These are phyloP conservation scores for Phalaenopsis aphrodite DNA, from an alignment of 106 monocot species.

Conservation along the genomic window DNA sequence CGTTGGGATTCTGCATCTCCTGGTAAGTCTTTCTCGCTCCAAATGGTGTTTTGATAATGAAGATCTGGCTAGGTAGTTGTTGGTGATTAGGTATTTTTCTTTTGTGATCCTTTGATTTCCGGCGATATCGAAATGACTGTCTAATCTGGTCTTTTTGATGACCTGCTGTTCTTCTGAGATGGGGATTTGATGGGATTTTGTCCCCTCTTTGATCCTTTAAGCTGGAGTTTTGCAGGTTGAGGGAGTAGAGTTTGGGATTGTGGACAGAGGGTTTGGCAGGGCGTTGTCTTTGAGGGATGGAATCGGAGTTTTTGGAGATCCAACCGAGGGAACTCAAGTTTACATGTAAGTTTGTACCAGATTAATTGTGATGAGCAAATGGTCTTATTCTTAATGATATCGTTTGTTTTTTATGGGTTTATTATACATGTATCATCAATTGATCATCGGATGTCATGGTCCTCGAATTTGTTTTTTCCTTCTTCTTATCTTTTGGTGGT, in stretches of 20 bases:
- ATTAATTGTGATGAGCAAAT: not conserved
- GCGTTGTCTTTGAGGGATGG: slow-evolving; percentile 1
- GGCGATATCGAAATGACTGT: not conserved
- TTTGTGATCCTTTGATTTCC: not conserved
- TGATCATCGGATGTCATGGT: not conserved
- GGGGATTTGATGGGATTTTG: slow-evolving; percentile 2
- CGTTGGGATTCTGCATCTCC: not conserved
- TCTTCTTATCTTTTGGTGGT: not conserved
- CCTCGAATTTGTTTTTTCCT: not conserved
- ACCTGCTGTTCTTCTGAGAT: not conserved
- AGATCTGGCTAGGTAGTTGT: not conserved
- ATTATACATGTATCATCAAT: not conserved
- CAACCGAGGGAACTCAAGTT: slow-evolving; percentile 32
- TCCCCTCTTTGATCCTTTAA: not conserved
- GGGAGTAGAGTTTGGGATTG: not conserved
- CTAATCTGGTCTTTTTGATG: not conserved
- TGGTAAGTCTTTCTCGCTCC: not conserved
- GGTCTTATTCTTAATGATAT: not conserved
- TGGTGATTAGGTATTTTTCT: not conserved
- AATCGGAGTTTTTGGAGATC: slow-evolving; percentile 24
- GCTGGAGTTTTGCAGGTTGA: not conserved
- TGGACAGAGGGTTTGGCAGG: not conserved
- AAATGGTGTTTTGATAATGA: not conserved
- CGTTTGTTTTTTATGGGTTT: not conserved
- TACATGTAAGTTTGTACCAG: slow-evolving; percentile 19